Evolutionary conservation across 2,329 filamentous ascomycete genomes (phyloP), one percentile per base, ranked within the genome.

Genomic region (Septoria petroselini): DNA sequence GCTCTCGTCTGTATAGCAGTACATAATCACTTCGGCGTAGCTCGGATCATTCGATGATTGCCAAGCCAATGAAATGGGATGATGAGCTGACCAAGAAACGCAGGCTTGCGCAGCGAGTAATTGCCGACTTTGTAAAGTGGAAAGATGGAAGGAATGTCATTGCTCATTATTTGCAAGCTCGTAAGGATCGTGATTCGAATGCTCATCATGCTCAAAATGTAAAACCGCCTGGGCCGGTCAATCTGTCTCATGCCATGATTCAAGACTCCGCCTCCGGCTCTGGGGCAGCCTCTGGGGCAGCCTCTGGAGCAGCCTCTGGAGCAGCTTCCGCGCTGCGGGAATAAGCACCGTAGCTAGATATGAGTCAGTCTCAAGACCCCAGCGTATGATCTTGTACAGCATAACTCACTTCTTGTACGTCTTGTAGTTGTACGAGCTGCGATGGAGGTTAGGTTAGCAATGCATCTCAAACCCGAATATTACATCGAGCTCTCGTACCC

Each of bases 101-200:
- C 12, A 21, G 11, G n/a, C 19, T 38, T 19, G 18, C 41, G 41
- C 19, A 5, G 9, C 23, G 23, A 27, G 23, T 9, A 27, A 27
- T 9, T 27, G 5, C 23, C 23, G 5, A 27, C 9, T 27, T 5
- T 27, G n/a, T n/a, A n/a, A n/a, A n/a, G n/a, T n/a, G n/a, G n/a
- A n/a, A n/a, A 27, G 23, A 27, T 9, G 23, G 35, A 45, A 37
- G 23, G 42, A 45, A 19, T 38, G 42, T 45, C 42, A 37, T 45
- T 45, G 30, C 30, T 45, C 21, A 27, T 34, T 34, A 19, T 43
- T 27, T 17, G 33, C 11, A 43, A 45, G 31, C 42, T 45, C 42
- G 19, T 45, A 45, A 45, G 33, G 42, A 45, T 37, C 42, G 42
- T 45, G 31, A 29, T 35, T 14, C 18, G n/a, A 27, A 17, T 19